Conservation (phyloP, 805 yeast species). For the Candida nitratophila region DNA sequence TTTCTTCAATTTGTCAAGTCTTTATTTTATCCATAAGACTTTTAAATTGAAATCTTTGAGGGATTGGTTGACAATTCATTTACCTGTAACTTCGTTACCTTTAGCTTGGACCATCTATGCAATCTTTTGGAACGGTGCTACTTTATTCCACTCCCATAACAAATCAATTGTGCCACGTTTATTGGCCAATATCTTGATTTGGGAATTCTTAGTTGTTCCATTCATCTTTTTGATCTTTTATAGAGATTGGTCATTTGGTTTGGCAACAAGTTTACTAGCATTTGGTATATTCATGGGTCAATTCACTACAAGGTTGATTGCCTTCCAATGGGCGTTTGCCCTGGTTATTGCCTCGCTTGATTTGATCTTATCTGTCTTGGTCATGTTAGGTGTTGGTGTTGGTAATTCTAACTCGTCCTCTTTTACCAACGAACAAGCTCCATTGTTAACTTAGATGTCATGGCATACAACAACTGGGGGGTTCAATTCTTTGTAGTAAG, state of each 20-base stretch:
- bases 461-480: too few species aligned
- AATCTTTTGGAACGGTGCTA: constrained; percentile 83
- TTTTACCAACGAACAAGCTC: constrained; percentile 25
- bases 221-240: constrained; percentile 45
- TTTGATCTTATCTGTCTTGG: constrained; percentile 42
- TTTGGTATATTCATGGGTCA: constrained; percentile 70
- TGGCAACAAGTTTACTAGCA: constrained; percentile 48
- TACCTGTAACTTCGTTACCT: constrained; percentile 64
- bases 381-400: constrained; percentile 31
- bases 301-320: constrained; percentile 58
- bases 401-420: constrained; percentile 4
- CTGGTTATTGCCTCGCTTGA: constrained; percentile 55
- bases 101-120: constrained; percentile 68
- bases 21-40: constrained; percentile 56
- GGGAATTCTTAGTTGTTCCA: constrained; percentile 72
- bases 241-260: constrained; percentile 67
- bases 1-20: constrained; percentile 48
- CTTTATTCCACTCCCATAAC: constrained; percentile 55
- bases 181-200: constrained; percentile 64
- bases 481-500: too few species aligned
- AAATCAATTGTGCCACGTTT: constrained; percentile 50
- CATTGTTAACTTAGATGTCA: constrained; percentile 17
- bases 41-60: constrained; percentile 43
- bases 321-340: constrained; percentile 84
- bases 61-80: constrained; percentile 54